These are phyloP conservation scores for Pythium aristosporum DNA, from an alignment of 352 stramenopile genomes.

Conservation along the genomic window DNA sequence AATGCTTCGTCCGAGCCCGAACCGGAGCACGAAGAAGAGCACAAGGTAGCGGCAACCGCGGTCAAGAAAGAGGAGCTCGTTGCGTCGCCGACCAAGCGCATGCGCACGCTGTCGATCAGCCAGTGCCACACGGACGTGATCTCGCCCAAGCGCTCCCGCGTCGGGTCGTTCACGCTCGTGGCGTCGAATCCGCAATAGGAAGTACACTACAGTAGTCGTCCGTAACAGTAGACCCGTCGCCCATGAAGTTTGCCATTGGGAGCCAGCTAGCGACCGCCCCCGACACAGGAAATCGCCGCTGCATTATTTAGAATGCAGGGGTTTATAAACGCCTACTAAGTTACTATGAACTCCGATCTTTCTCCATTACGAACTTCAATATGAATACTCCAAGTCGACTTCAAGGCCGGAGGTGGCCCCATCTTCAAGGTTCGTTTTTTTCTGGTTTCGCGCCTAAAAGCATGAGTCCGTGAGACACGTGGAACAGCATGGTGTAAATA, in stretches of 20 bases:
- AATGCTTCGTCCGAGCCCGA: conserved; percentile 27
- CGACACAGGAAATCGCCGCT: too few species aligned
- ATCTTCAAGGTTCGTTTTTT: too few species aligned
- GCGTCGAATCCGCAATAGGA: conserved; percentile 19
- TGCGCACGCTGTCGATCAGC: conserved; percentile 70
- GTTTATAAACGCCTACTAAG: too few species aligned
- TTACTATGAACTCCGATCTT: too few species aligned
- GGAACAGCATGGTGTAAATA: too few species aligned
- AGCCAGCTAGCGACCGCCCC: not conserved
- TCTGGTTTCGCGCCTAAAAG: too few species aligned
- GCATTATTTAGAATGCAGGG: too few species aligned
- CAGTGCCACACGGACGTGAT: conserved; percentile 47
- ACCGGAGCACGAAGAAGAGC: conserved; percentile 33
- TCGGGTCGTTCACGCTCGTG: conserved; percentile 52
- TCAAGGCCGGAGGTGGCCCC: too few species aligned
- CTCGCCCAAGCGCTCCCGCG: conserved; percentile 57
- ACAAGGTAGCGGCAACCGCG: conserved; percentile 6
- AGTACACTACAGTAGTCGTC: conserved; percentile 1
- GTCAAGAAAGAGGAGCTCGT: conserved; percentile 37
- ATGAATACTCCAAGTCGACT: too few species aligned
- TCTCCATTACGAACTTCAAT: too few species aligned
- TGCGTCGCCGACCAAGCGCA: conserved; percentile 74
- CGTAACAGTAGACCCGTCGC: not conserved
- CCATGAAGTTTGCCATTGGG: not conserved
- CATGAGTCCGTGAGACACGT: too few species aligned